Evolutionary conservation across 192 early-diverging fungal genomes (phyloP), one percentile per base, ranked within the genome.

Genomic region (Pilobolus umbonatus): DNA sequence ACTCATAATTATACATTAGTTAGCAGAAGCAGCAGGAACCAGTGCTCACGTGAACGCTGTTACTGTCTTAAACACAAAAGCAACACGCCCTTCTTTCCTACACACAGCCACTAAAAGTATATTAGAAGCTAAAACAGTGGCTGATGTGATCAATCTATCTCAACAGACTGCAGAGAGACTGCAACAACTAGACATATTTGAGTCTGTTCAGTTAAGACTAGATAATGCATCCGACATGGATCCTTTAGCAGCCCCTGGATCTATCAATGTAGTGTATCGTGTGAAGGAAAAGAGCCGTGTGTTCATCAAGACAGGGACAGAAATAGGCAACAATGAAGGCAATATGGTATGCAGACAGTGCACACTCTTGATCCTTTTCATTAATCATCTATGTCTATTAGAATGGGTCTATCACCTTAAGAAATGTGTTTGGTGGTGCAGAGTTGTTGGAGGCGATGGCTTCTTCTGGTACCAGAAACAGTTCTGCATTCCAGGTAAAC

Each of bases 391-490:
- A 25, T 47, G 2, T 46, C 4, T 29, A 1, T 8, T 55, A 88
- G 65, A 87, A 80, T 53, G 75, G 85, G 7, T 82, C 90, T 0
- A 69, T 86, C 29, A 82, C 79, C 29, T 46, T 98, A 24, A 79
- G 86, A 51, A 98, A 98, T 59, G 79, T 86, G 2, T 90, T 93
- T 73, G 96, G 96, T 19, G 88, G 84, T 21, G 96, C 84, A 24
- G 96, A 98, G 71, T 75, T 79, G 17, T 57, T 95, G 5, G 83
- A 85, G 55, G 80, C 84, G 0, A 85, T 80, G 57, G 85, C 86
- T 34, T 76, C 87, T 17, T 86, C 91, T 44, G 93, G 94, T 22
- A 89, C 75, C 43, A 75, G 85, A 57, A 88, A 85, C 7, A 75
- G 74, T 30, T 78, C 82, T 26, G 76, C 83, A 22, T 85, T 88